Percentiles rank a stretch among this genome's conserved stretches.
These are phyloP conservation scores for Malbranchea zuffiana DNA, from an alignment of 2,329 filamentous ascomycete genomes.

Conservation along the genomic window DNA sequence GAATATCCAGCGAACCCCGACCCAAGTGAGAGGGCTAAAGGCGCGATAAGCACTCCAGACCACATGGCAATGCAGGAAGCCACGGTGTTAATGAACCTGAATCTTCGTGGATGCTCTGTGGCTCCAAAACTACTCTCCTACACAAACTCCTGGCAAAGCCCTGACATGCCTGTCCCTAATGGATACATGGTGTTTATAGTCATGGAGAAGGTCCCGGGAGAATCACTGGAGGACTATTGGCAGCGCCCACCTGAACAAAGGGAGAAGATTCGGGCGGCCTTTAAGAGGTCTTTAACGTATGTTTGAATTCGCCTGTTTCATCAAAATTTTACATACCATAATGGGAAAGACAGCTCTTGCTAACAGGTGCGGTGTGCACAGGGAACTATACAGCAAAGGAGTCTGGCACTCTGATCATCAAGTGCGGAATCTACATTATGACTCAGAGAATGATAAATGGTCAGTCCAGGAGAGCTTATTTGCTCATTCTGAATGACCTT, in stretches of 20 bases:
- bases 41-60: neutral
- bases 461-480: neutral
- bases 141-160: no score
- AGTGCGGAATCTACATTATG: conserved; percentile 6
- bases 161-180: conserved; percentile 6
- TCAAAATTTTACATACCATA: neutral
- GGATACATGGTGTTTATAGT: conserved; percentile 9
- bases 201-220: conserved; percentile 11
- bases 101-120: neutral
- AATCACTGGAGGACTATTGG: conserved; percentile 4
- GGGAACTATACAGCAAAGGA: neutral
- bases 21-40: neutral
- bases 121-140: no score
- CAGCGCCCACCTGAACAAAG: neutral
- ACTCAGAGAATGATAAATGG: conserved; percentile 9
- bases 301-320: neutral
- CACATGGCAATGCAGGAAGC: neutral
- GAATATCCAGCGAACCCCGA: neutral
- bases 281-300: conserved; percentile 4
- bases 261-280: conserved; percentile 6
- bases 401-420: neutral
- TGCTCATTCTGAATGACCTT: no score
- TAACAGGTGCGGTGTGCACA: neutral
- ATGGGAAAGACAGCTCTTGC: neutral
- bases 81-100: neutral